Evolutionary conservation across 345 rosid genomes (phyloP), one percentile per base, ranked within the genome.

Genomic region (Ricinus communis): DNA sequence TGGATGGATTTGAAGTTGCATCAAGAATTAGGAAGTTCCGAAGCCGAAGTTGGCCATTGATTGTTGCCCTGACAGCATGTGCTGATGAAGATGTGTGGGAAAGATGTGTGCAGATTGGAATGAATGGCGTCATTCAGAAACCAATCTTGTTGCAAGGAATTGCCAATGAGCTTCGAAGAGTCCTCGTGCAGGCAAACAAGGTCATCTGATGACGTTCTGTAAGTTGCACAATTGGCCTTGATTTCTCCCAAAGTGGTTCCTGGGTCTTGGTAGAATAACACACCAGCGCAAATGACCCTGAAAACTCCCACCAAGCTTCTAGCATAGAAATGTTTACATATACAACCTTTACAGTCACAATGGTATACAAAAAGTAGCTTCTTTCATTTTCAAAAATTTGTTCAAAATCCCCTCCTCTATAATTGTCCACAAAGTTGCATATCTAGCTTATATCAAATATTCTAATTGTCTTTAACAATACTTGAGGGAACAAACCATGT

Each of bases 1-100:
- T 87, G 85, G 94, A 95, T 67, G 93, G 96, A 25, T 92, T 79
- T 65, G 97, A 95, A 82, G 90, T 95, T 25, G 98, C 98, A 15
- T 68, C 70, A 33, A 85, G 88, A 80, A 90, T 95, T 0, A 79
- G 90, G 65, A 90, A 86, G 71, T 83, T 79, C 76, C 61, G 83
- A 25, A 87, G 87, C 74, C 88, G 79, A 31, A 82, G 74, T 60
- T 80, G 92, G 93, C 99, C 93, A 0, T 65, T 89, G 82, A 86
- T 95, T 1, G 67, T 95, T 24, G 94, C 87, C 53, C 75, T 86
- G 74, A 87, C 94, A 0, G 75, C 93, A 33, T 84, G 86, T 52
- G 75, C 74, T 0, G 93, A 87, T 13, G 88, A 87, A 1, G 87
- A 85, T 22, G 60, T 87, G 58, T 79, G 87, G 98, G 88, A 80